Percentiles rank a stretch among this genome's conserved stretches.
Conservation (phyloP, 163 green algal genomes). For the Scenedesmus sp. region DNA sequence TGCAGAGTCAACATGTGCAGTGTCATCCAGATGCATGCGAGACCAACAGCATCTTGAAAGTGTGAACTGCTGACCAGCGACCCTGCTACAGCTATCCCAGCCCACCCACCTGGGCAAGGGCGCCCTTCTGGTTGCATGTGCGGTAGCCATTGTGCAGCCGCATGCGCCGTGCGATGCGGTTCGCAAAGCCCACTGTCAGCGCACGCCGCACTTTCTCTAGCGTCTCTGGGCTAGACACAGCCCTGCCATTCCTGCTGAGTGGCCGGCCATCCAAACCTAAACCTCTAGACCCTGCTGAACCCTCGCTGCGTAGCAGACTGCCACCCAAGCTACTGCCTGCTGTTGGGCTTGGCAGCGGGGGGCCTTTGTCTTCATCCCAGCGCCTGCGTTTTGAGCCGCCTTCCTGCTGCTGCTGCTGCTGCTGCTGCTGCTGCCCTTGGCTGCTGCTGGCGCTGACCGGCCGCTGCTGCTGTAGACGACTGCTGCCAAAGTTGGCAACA, state of each 20-base stretch:
- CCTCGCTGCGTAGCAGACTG: background rate
- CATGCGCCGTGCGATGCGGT: slow-evolving; percentile 87
- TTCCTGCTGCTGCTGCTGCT: background rate
- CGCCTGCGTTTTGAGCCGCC: slow-evolving; percentile 10
- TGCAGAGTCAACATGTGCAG: too few relatives aligned
- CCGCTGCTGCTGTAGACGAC: background rate
- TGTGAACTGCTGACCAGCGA: too few relatives aligned
- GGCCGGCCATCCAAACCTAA: slow-evolving; percentile 21
- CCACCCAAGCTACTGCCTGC: background rate
- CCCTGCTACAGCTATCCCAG: too few relatives aligned
- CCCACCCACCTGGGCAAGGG: slow-evolving; percentile 60
- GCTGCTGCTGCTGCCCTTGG: slow-evolving; percentile 1
- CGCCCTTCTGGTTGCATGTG: slow-evolving; percentile 74
- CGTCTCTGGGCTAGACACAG: background rate
- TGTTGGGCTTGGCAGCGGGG: too few relatives aligned
- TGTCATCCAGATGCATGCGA: background rate
- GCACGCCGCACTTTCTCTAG: slow-evolving; percentile 66
- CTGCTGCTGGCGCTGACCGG: slow-evolving; percentile 8
- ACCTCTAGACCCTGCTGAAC: background rate
- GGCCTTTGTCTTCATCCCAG: slow-evolving; percentile 2
- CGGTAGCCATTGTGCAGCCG: slow-evolving; percentile 93
- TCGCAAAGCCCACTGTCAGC: slow-evolving; percentile 86
- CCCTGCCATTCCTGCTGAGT: slow-evolving; percentile 22
- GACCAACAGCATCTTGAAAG: background rate
- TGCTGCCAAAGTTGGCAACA: slow-evolving; percentile 14